These are phyloP conservation scores for Perkinsus olseni DNA, from an alignment of 169 alveolate species.

Conservation along the genomic window DNA sequence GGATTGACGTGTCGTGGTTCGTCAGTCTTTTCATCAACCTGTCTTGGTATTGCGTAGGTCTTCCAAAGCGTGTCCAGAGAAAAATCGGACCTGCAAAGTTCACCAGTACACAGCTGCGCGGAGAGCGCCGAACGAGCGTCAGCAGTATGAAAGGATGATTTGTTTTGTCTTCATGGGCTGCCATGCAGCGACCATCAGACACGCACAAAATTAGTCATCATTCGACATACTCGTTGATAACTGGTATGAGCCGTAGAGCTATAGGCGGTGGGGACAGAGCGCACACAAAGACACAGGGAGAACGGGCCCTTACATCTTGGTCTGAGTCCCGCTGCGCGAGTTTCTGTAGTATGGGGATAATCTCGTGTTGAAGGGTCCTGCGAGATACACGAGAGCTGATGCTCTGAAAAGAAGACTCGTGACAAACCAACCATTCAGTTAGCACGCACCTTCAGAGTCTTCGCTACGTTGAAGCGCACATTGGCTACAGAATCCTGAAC, in stretches of 20 bases:
- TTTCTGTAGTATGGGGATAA: background rate
- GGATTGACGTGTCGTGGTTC: background rate
- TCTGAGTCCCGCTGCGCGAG: background rate
- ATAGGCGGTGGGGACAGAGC: background rate
- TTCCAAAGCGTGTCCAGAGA: background rate
- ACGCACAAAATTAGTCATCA: background rate
- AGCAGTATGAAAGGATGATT: background rate
- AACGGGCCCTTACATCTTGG: background rate
- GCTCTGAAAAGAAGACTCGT: background rate
- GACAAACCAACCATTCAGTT: background rate
- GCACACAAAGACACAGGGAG: background rate
- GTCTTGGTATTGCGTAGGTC: background rate
- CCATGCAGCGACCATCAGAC: background rate
- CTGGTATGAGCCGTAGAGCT: background rate
- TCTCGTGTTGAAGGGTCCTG: background rate
- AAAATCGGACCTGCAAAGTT: background rate
- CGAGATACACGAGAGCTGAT: background rate
- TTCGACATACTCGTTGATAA: background rate
- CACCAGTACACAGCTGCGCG: too few species aligned
- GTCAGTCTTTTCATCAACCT: background rate
- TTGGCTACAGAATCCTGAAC: background rate
- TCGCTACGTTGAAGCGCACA: background rate
- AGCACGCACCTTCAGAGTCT: background rate
- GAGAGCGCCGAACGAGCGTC: background rate
- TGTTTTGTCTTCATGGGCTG: background rate